These are phyloP conservation scores for Leptographium flavum DNA, from an alignment of 2,329 filamentous ascomycete genomes.

Conservation along the genomic window DNA sequence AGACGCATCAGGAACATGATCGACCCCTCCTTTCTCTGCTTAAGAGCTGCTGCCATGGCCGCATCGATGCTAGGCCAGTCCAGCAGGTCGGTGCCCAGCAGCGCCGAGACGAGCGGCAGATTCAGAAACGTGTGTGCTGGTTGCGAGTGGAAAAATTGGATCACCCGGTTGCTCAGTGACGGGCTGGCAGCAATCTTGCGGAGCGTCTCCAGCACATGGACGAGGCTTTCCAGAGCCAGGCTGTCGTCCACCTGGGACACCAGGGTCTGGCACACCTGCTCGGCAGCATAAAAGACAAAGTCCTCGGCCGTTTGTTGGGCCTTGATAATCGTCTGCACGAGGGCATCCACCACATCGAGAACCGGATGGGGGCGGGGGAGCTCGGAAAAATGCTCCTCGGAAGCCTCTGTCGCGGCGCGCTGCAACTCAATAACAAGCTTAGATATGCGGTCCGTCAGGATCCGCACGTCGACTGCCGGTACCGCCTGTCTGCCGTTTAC, in stretches of 20 bases:
- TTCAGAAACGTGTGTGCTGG: conserved; percentile 40
- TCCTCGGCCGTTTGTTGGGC: conserved; percentile 47
- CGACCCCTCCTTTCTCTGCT: conserved; percentile 54
- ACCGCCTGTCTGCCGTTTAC: conserved; percentile 36
- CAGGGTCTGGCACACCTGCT: conserved; percentile 42
- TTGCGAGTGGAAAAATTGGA: conserved; percentile 41
- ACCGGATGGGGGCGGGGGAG: conserved; percentile 44
- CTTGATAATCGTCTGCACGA: conserved; percentile 49
- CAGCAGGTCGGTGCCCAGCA: conserved; percentile 45
- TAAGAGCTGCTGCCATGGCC: conserved; percentile 58
- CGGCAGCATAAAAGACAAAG: conserved; percentile 42
- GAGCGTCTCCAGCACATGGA: conserved; percentile 46
- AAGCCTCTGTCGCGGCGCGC: conserved; percentile 34
- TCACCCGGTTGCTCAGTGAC: conserved; percentile 38
- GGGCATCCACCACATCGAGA: conserved; percentile 46
- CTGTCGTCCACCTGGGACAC: conserved; percentile 38
- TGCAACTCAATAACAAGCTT: conserved; percentile 45
- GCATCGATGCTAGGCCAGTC: conserved; percentile 54
- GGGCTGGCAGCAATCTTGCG: conserved; percentile 44
- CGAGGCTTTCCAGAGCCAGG: conserved; percentile 44
- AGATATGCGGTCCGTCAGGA: conserved; percentile 38
- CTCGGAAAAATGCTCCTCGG: conserved; percentile 45
- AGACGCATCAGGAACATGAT: conserved; percentile 70
- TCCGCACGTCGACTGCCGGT: conserved; percentile 34
- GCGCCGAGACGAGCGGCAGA: conserved; percentile 40